Evolutionary conservation across 129 eudicot species (phyloP).

Genomic region (Escallonia herrerae): DNA sequence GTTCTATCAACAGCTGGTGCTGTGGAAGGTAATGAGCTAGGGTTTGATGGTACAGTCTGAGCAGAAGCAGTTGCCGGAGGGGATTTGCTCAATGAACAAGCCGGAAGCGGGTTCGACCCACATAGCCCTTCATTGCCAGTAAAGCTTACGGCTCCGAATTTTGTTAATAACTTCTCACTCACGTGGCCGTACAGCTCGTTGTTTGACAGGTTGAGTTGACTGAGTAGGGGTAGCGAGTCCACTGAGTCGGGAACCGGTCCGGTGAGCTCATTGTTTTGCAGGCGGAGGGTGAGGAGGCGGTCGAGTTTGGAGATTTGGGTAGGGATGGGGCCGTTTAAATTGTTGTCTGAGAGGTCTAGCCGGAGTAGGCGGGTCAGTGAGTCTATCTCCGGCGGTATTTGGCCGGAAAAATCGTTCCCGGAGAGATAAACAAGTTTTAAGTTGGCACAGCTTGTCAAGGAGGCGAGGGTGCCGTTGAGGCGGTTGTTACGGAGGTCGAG

Average conservation of each 20-base stretch:
- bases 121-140: not conserved
- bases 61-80: not conserved
- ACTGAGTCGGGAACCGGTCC: not conserved
- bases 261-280: not conserved
- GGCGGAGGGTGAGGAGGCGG: not conserved
- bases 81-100: not conserved
- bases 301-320: not conserved
- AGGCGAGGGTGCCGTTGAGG: conserved; percentile 57
- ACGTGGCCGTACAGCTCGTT: not conserved
- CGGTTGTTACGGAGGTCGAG: conserved; percentile 81
- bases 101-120: not conserved
- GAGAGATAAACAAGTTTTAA: conserved; percentile 73
- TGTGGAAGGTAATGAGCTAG: not conserved
- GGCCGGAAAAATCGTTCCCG: conserved; percentile 76
- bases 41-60: not conserved
- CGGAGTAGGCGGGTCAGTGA: conserved; percentile 62
- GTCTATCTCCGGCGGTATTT: conserved; percentile 48
- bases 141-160: not conserved
- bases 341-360: conserved; percentile 74
- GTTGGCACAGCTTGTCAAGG: conserved; percentile 49
- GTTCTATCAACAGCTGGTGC: not conserved
- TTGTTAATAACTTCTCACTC: not conserved
- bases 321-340: conserved; percentile 65
- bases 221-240: not conserved
- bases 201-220: not conserved